Conservation (phyloP, 106 monocot genomes). For the Chionographis japonica region DNA sequence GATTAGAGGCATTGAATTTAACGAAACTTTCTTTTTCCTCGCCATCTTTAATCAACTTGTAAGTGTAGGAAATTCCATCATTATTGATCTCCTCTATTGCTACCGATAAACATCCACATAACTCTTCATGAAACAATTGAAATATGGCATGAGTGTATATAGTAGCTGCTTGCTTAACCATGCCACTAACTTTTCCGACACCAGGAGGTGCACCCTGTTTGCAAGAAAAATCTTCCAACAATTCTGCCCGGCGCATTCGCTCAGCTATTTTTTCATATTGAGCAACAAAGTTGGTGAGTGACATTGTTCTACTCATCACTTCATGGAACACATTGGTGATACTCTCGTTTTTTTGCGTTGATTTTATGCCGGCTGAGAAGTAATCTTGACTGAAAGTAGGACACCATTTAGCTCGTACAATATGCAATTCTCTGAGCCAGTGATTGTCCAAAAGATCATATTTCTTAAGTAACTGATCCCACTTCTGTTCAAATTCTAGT, state of each 20-base stretch:
- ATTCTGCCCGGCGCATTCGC: slow-evolving; percentile 7
- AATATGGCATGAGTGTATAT: slow-evolving; percentile 13
- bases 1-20: not conserved
- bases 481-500: slow-evolving; percentile 8
- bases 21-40: slow-evolving; percentile 10
- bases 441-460: slow-evolving; percentile 6
- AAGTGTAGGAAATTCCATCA: slow-evolving; percentile 6
- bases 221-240: slow-evolving; percentile 5
- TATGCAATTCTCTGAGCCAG: slow-evolving; percentile 9
- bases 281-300: no score
- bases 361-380: slow-evolving; percentile 17
- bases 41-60: slow-evolving; percentile 6
- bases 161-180: slow-evolving; percentile 22
- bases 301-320: no score
- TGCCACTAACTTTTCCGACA: not conserved
- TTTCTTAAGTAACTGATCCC: slow-evolving; percentile 12
- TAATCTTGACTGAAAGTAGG: slow-evolving; percentile 7
- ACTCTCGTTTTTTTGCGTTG: not conserved
- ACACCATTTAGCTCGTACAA: slow-evolving; percentile 9
- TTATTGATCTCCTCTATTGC: slow-evolving; percentile 7
- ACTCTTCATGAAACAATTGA: slow-evolving; percentile 12
- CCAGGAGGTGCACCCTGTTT: not conserved
- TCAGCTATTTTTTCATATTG: not conserved
- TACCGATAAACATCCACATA: slow-evolving; percentile 8
- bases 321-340: no score